Evolutionary conservation across 208 protist species (phyloP).

Genomic region (Crithidia expoeki): DNA sequence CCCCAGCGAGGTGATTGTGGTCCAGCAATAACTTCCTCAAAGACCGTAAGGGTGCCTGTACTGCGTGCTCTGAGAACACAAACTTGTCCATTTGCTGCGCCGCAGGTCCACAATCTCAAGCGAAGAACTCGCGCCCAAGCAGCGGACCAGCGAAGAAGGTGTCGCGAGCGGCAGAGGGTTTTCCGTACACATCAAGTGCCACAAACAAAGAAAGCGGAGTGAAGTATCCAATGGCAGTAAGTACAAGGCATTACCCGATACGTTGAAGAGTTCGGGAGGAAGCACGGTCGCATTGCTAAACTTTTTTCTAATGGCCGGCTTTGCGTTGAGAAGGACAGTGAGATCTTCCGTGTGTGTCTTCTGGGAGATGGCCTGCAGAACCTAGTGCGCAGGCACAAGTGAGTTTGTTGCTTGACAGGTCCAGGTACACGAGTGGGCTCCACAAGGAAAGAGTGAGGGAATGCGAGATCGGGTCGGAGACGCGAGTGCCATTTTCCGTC

Average conservation of each 20-base stretch:
- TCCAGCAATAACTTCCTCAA: conserved; percentile 47
- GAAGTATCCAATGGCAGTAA: conserved; percentile 35
- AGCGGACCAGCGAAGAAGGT: conserved; percentile 23
- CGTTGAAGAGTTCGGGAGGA: conserved; percentile 43
- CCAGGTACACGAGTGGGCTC: conserved; percentile 35
- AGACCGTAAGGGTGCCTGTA: conserved; percentile 21
- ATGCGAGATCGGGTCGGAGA: conserved; percentile 31
- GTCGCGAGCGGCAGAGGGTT: conserved; percentile 27
- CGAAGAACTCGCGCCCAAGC: conserved; percentile 23
- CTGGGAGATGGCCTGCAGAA: neutral
- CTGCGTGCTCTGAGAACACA: conserved; percentile 18
- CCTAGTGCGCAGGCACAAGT: conserved; percentile 43
- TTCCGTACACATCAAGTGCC: conserved; percentile 36
- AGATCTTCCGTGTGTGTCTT: conserved; percentile 1
- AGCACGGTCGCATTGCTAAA: neutral
- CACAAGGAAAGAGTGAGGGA: conserved; percentile 34
- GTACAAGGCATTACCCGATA: conserved; percentile 39
- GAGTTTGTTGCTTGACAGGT: conserved; percentile 46
- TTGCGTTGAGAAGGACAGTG: neutral
- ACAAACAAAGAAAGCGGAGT: conserved; percentile 40
- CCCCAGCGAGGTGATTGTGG: conserved; percentile 37
- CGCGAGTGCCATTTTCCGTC: conserved; percentile 32
- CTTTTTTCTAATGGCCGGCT: neutral
- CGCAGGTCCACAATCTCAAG: conserved; percentile 32
- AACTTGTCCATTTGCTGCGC: conserved; percentile 24